These are phyloP conservation scores for Cutaneotrichosporon sp. DNA, from an alignment of 1,284 basidiomycete genomes.

Conservation along the genomic window DNA sequence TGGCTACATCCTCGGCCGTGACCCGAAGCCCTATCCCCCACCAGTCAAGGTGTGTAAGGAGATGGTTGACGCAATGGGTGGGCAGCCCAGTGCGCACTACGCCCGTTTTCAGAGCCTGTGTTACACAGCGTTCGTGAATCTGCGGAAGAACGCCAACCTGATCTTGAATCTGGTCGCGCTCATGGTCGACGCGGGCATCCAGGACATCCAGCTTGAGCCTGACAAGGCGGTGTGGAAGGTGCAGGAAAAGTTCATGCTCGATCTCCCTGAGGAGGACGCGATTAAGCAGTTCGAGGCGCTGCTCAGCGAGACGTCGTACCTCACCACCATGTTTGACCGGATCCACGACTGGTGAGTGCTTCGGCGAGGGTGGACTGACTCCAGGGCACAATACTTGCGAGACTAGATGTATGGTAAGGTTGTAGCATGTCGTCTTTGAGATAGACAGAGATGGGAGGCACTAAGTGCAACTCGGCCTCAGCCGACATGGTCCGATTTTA, in stretches of 20 bases:
- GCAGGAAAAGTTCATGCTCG: constrained; percentile 93
- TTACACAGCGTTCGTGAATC: constrained; percentile 91
- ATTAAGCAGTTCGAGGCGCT: constrained; percentile 94
- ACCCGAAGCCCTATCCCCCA: constrained; percentile 97
- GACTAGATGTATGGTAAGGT: constrained; percentile 30
- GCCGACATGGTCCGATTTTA: no score
- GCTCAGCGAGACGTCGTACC: constrained; percentile 91
- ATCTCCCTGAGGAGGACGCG: constrained; percentile 91
- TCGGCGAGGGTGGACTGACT: not conserved
- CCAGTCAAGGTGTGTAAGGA: constrained; percentile 98
- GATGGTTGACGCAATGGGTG: constrained; percentile 99
- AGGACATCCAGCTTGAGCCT: constrained; percentile 82
- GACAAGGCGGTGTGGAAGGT: constrained; percentile 67
- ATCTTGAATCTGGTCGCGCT: constrained; percentile 94
- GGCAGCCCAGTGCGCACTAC: constrained; percentile 86
- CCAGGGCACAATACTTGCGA: constrained; percentile 49
- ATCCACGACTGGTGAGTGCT: constrained; percentile 63
- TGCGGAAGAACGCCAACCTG: constrained; percentile 96
- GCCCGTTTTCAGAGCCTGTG: constrained; percentile 92
- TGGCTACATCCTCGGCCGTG: constrained; percentile 95
- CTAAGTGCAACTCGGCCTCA: no score
- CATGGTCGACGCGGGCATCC: constrained; percentile 98
- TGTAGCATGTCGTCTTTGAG: not conserved
- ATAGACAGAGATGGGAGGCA: no score
- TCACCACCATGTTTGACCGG: constrained; percentile 86